These are phyloP conservation scores for Pleurotus platypus DNA, from an alignment of 768 basidiomycete species.

Conservation along the genomic window DNA sequence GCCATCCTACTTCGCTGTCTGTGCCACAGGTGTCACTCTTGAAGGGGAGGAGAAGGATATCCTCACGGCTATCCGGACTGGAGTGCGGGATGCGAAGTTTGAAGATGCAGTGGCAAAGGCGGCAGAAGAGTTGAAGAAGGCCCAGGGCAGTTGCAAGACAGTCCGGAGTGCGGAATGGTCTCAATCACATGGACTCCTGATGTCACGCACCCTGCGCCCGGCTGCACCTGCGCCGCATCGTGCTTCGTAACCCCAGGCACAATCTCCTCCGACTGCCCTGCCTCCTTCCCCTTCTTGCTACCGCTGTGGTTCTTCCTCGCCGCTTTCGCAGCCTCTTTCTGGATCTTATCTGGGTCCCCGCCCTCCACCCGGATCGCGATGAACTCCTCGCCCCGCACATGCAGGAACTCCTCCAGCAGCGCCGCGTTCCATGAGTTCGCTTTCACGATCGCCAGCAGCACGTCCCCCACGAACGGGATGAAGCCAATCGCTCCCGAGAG, in stretches of 20 bases:
- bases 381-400: conserved; percentile 72
- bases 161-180: too few species aligned
- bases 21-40: too few species aligned
- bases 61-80: too few species aligned
- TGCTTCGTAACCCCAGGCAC: conserved; percentile 22
- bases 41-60: too few species aligned
- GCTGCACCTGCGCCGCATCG: conserved; percentile 44
- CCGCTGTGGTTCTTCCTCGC: background rate
- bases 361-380: conserved; percentile 43
- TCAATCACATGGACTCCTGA: too few species aligned
- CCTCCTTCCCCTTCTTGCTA: conserved; percentile 20
- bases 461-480: conserved; percentile 72
- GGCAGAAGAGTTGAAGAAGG: too few species aligned
- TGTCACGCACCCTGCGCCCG: conserved; percentile 50
- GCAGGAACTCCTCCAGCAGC: conserved; percentile 80
- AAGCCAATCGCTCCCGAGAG: conserved; percentile 63
- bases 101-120: too few species aligned
- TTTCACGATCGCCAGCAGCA: conserved; percentile 75
- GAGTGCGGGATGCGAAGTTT: too few species aligned
- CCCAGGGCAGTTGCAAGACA: too few species aligned
- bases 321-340: conserved; percentile 9
- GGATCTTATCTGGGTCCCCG: conserved; percentile 12
- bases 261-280: conserved; percentile 12
- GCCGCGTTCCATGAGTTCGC: conserved; percentile 88
- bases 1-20: too few species aligned